A percentile compares a stretch with the other conserved stretches of the same genome.
phyloP scores from a whole-genome alignment of 805 yeast genomes.

The Nakazawaea laoshanensis region DNA sequence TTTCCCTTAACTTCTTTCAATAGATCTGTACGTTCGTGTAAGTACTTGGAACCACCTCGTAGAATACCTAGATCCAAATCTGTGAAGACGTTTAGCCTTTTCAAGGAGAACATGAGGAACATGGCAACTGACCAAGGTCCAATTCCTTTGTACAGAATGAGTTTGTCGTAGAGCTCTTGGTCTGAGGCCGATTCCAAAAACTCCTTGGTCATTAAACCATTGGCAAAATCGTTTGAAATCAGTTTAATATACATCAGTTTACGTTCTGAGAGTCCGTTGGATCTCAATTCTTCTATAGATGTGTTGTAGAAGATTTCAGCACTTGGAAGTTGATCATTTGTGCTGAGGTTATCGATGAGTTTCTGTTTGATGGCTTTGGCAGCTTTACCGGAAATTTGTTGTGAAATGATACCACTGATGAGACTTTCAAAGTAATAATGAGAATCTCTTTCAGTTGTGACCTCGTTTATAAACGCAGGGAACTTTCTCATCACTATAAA shows the following conservation, averaged over 20 bases:
- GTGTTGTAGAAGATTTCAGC: conserved; percentile 37
- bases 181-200: conserved; percentile 30
- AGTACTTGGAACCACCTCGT: conserved; percentile 65
- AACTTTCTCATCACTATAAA: conserved; percentile 7
- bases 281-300: conserved; percentile 40
- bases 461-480: neutral
- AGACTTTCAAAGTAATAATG: conserved; percentile 31
- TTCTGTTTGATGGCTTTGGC: conserved; percentile 55
- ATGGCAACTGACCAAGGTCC: conserved; percentile 87
- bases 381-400: conserved; percentile 76
- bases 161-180: conserved; percentile 37
- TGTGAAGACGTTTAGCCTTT: conserved; percentile 63
- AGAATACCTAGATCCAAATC: conserved; percentile 79
- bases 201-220: conserved; percentile 24
- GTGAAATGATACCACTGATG: conserved; percentile 48
- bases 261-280: conserved; percentile 59
- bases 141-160: conserved; percentile 56
- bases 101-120: conserved; percentile 69
- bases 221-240: conserved; percentile 43
- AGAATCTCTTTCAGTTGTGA: conserved; percentile 7
- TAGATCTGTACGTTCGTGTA: conserved; percentile 43
- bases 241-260: conserved; percentile 58
- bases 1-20: conserved; percentile 31
- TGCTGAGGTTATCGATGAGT: conserved; percentile 29
- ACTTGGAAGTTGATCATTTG: conserved; percentile 32